phyloP scores from a whole-genome alignment of 345 rosid genomes.

The Aquilaria sinensis region DNA sequence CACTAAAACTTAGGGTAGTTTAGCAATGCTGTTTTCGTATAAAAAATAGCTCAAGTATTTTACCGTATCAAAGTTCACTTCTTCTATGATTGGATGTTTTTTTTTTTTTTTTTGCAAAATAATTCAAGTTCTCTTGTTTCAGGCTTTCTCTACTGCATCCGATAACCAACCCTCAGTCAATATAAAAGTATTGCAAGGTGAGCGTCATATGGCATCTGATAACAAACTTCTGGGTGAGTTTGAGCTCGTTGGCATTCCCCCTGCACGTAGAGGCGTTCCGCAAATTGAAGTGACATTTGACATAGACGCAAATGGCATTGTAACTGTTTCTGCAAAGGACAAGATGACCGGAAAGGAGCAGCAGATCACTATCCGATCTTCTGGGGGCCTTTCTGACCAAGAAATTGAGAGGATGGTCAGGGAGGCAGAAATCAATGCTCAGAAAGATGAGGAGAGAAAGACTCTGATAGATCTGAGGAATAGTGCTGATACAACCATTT shows the following conservation, averaged over 20 bases:
- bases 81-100: no score
- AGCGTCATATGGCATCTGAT: constrained; percentile 31
- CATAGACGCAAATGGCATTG: constrained; percentile 35
- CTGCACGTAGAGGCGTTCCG: constrained; percentile 30
- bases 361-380: constrained; percentile 33
- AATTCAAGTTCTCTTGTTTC: constrained; percentile 1
- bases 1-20: no score
- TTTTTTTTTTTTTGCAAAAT: no score
- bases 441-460: constrained; percentile 33
- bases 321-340: constrained; percentile 32
- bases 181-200: constrained; percentile 34
- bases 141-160: constrained; percentile 35
- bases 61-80: no score
- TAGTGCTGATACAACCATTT: constrained; percentile 28
- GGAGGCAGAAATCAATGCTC: constrained; percentile 31
- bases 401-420: constrained; percentile 35
- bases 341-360: constrained; percentile 29
- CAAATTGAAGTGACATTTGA: constrained; percentile 34
- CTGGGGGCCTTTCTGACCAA: constrained; percentile 27
- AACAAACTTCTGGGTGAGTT: constrained; percentile 35
- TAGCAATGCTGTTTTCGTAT: no score
- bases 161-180: constrained; percentile 36
- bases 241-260: constrained; percentile 29
- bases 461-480: constrained; percentile 28
- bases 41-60: no score